Conservation (phyloP, 2,329 filamentous ascomycete genomes). For the Massarina eburnea region DNA sequence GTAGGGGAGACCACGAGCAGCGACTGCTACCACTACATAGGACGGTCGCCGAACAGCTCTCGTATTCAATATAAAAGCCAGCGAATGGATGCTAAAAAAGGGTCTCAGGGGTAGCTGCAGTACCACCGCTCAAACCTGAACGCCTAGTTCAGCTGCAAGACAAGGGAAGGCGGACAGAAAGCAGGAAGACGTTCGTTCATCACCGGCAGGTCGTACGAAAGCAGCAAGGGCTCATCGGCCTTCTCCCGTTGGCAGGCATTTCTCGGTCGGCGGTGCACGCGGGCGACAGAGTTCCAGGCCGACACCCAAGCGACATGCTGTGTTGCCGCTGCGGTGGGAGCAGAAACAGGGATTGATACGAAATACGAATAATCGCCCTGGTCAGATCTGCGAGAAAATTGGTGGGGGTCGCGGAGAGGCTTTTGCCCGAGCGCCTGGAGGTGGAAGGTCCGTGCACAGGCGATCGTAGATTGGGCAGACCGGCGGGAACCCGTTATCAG, state of each 20-base stretch:
- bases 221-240: conserved; percentile 8
- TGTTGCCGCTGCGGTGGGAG: conserved; percentile 12
- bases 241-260: conserved; percentile 10
- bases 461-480: background rate
- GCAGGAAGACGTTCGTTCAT: conserved; percentile 11
- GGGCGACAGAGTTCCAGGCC: conserved; percentile 10
- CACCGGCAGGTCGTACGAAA: conserved; percentile 15
- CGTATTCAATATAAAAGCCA: conserved; percentile 14
- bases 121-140: conserved; percentile 1
- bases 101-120: conserved; percentile 9
- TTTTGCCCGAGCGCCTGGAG: conserved; percentile 2
- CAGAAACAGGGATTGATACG: conserved; percentile 24
- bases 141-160: conserved; percentile 13
- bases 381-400: conserved; percentile 8
- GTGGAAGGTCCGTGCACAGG: background rate
- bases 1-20: conserved; percentile 6
- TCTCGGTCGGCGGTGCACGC: conserved; percentile 1
- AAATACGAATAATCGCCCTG: conserved; percentile 19
- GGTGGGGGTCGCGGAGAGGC: conserved; percentile 4
- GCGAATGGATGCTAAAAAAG: conserved; percentile 14
- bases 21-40: conserved; percentile 17
- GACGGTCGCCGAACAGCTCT: conserved; percentile 16
- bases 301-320: conserved; percentile 5
- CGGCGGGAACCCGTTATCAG: background rate
- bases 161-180: background rate